These are phyloP conservation scores for Entomortierella parvispora DNA, from an alignment of 192 early-diverging fungal species.

Conservation along the genomic window DNA sequence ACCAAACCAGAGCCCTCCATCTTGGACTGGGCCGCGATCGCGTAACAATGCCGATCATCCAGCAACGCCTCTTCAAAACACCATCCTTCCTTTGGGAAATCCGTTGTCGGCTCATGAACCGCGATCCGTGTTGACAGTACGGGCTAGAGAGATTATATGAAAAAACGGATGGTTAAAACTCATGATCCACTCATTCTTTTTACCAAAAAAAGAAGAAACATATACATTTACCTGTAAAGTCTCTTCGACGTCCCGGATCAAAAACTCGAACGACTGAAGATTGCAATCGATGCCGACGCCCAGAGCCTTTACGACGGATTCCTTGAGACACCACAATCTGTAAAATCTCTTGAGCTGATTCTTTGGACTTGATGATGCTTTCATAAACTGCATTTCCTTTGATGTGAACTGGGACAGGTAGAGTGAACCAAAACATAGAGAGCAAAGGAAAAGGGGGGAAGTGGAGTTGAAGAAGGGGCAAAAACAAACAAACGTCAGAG, in stretches of 20 bases:
- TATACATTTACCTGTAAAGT: constrained; percentile 13
- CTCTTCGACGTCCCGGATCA: constrained; percentile 24
- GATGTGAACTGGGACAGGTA: constrained; percentile 18
- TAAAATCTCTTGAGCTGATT: constrained; percentile 58
- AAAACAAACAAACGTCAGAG: no score
- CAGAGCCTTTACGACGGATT: constrained; percentile 67
- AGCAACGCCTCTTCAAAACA: constrained; percentile 38
- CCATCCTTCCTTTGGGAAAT: constrained; percentile 34
- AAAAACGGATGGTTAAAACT: not conserved
- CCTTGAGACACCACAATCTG: constrained; percentile 66
- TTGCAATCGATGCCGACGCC: constrained; percentile 62
- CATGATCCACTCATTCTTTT: not conserved
- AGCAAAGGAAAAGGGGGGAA: not conserved
- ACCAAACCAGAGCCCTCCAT: constrained; percentile 10
- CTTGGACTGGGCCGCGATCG: constrained; percentile 34
- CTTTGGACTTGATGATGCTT: not conserved
- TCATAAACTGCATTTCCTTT: constrained; percentile 35
- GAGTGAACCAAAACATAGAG: not conserved
- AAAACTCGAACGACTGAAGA: constrained; percentile 59
- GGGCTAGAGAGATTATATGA: constrained; percentile 11
- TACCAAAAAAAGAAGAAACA: not conserved
- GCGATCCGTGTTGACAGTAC: constrained; percentile 22
- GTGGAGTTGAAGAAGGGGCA: not conserved
- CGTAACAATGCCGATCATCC: constrained; percentile 39
- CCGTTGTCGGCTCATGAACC: constrained; percentile 13